Conservation (phyloP, 768 basidiomycete species). For the Pleurotus tuoliensis region DNA sequence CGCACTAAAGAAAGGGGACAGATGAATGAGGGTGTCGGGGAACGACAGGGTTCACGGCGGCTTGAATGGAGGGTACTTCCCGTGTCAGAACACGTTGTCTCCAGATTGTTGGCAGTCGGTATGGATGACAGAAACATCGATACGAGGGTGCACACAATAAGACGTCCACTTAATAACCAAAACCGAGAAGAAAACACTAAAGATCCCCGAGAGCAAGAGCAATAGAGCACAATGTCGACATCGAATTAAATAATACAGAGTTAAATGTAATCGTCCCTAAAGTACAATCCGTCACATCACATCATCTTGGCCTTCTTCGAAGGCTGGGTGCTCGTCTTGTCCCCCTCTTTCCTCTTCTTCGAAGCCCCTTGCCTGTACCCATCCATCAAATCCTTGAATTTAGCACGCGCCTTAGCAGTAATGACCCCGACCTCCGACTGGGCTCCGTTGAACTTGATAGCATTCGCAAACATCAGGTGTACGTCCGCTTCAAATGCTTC, state of each 20-base stretch:
- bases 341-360: conserved; percentile 77
- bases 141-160: neutral
- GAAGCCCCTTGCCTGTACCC: conserved; percentile 41
- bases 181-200: too few relatives aligned
- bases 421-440: conserved; percentile 76
- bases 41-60: too few relatives aligned
- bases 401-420: conserved; percentile 46
- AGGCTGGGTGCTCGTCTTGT: conserved; percentile 59
- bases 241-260: conserved; percentile 5
- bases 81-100: neutral
- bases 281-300: conserved; percentile 38
- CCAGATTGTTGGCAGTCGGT: neutral
- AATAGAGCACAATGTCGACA: too few relatives aligned
- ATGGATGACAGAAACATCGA: neutral
- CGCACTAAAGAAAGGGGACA: too few relatives aligned
- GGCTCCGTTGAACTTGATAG: conserved; percentile 81
- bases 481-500: conserved; percentile 84
- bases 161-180: too few relatives aligned
- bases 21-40: neutral
- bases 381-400: conserved; percentile 50
- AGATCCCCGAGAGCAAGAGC: too few relatives aligned
- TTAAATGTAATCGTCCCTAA: conserved; percentile 14
- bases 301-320: conserved; percentile 64
- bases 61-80: too few relatives aligned
- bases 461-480: conserved; percentile 85